Evolutionary conservation across 2,329 filamentous ascomycete genomes (phyloP).

Genomic region (Pyrenochaeta sp.): DNA sequence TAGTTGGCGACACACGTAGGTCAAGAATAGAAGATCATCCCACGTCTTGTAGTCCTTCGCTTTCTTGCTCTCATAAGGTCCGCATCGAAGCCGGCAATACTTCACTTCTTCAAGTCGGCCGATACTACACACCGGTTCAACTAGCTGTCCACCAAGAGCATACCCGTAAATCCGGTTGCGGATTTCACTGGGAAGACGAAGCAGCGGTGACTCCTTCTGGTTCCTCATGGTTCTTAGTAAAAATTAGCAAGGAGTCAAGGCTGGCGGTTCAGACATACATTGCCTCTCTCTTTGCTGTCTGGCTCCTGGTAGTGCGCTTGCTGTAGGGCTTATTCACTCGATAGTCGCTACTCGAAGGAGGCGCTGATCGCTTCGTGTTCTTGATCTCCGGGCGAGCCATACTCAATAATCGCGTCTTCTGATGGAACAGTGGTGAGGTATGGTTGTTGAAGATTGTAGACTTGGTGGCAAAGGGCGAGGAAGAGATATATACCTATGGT

Average conservation of each 20-base stretch:
- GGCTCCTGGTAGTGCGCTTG: neutral
- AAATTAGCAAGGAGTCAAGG: neutral
- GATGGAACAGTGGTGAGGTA: neutral
- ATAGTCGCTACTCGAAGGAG: neutral
- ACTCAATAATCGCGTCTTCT: neutral
- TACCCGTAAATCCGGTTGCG: conserved; percentile 25
- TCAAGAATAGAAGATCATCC: neutral
- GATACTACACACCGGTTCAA: neutral
- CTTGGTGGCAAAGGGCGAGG: neutral
- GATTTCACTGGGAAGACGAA: conserved; percentile 22
- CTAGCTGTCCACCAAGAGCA: conserved; percentile 11
- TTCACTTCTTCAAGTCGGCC: neutral
- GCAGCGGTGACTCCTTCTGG: conserved; percentile 9
- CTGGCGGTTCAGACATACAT: neutral
- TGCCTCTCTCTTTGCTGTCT: neutral
- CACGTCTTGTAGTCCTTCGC: neutral
- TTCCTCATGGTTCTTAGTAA: neutral
- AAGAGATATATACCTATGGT: neutral
- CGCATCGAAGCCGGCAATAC: neutral
- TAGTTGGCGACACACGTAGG: conserved; percentile 1
- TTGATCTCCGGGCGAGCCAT: neutral
- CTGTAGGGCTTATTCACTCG: neutral
- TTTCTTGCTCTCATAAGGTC: neutral
- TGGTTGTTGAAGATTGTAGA: neutral
- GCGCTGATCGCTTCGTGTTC: neutral